These are phyloP conservation scores for Suillus lakei DNA, from an alignment of 768 basidiomycete genomes.

Conservation along the genomic window DNA sequence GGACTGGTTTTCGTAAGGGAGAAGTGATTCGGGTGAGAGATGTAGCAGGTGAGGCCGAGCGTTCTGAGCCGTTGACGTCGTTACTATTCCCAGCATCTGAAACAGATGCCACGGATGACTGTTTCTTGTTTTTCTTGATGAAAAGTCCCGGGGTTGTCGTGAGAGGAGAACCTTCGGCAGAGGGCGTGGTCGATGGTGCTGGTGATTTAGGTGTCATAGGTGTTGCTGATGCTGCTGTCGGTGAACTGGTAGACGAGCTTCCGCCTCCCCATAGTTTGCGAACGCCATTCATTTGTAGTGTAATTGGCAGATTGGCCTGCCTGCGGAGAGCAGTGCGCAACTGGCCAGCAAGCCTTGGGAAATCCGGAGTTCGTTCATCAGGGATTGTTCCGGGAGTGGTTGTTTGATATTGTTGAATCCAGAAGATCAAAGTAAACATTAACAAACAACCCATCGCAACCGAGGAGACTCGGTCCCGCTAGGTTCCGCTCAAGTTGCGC, in stretches of 20 bases:
- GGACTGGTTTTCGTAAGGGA: conserved; percentile 22
- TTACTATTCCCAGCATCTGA: conserved; percentile 12
- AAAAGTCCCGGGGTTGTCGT: conserved; percentile 40
- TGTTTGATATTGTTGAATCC: conserved; percentile 2
- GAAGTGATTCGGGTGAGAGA: conserved; percentile 29
- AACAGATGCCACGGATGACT: conserved; percentile 26
- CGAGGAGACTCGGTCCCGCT: not conserved
- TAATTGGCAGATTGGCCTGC: conserved; percentile 34
- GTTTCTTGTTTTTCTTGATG: conserved; percentile 58
- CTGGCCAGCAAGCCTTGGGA: conserved; percentile 6
- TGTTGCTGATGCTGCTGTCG: conserved; percentile 24
- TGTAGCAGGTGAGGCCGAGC: conserved; percentile 28
- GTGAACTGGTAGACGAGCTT: conserved; percentile 34
- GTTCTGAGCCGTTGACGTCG: conserved; percentile 31
- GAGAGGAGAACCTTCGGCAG: conserved; percentile 17
- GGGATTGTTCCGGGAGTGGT: not conserved
- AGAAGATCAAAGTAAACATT: not conserved
- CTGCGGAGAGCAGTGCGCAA: not conserved
- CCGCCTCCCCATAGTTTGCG: conserved; percentile 63
- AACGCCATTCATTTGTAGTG: conserved; percentile 57
- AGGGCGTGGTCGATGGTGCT: conserved; percentile 15
- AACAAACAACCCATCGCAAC: conserved; percentile 1
- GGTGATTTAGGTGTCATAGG: conserved; percentile 23
- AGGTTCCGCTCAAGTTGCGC: too few species aligned
- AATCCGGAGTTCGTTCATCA: not conserved